Percentiles rank a stretch among this genome's conserved stretches.
These are phyloP conservation scores for Pelargonium australe DNA, from an alignment of 441 rosid genomes.

Conservation along the genomic window DNA sequence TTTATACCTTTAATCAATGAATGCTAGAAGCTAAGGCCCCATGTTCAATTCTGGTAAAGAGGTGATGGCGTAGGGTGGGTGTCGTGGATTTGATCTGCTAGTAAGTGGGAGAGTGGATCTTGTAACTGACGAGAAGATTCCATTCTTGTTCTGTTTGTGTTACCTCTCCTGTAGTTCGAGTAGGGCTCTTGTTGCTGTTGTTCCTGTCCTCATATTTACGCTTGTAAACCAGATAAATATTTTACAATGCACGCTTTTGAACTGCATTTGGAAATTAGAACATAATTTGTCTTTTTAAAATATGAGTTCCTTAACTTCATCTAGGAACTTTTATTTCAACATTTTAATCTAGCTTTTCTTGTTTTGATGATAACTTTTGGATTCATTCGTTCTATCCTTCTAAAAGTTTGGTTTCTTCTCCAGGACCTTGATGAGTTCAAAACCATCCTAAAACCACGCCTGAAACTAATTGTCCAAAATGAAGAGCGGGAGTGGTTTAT, in stretches of 20 bases:
- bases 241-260: background rate
- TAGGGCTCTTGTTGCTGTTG: background rate
- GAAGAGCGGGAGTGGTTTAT: conserved; percentile 97
- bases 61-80: no score
- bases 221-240: conserved; percentile 4
- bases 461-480: conserved; percentile 83
- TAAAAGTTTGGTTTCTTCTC: conserved; percentile 8
- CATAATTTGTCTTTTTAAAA: background rate
- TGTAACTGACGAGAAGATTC: no score
- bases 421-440: conserved; percentile 99
- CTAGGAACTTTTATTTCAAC: background rate
- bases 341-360: background rate
- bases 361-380: background rate
- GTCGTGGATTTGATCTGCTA: no score
- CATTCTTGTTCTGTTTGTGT: no score
- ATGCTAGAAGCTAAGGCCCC: background rate
- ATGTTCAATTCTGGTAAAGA: background rate
- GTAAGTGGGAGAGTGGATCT: no score
- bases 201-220: background rate
- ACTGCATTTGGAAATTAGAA: background rate
- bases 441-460: conserved; percentile 88
- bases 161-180: no score
- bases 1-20: background rate
- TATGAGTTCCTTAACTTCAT: background rate
- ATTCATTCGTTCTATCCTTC: conserved; percentile 12